Conservation (phyloP, 1,284 basidiomycete genomes). For the Fomes fomentarius region DNA sequence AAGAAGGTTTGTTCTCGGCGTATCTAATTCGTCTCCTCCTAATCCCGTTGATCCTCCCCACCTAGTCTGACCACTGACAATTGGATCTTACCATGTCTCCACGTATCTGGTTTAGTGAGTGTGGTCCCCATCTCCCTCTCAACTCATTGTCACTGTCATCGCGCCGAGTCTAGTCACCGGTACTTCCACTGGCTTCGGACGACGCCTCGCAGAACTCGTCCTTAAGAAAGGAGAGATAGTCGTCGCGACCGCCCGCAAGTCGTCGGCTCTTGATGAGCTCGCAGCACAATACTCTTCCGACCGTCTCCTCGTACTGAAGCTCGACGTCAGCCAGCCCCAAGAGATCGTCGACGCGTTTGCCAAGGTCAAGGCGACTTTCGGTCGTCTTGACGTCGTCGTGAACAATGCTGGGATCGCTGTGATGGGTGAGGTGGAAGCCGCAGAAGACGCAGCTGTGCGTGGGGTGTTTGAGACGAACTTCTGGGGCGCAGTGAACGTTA, state of each 20-base stretch:
- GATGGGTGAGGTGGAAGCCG: conserved; percentile 37
- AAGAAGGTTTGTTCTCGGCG: too few species aligned
- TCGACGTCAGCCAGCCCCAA: conserved; percentile 41
- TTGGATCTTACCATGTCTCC: not conserved
- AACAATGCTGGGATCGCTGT: conserved; percentile 43
- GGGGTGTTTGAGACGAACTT: conserved; percentile 35
- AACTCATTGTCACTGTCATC: too few species aligned
- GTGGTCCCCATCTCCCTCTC: not conserved
- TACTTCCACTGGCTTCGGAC: conserved; percentile 37
- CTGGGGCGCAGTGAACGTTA: conserved; percentile 40
- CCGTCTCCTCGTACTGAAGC: conserved; percentile 40
- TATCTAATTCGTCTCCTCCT: too few species aligned
- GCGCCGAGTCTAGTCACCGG: conserved; percentile 31
- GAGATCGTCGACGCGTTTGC: conserved; percentile 39
- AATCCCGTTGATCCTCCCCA: too few species aligned
- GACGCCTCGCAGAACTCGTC: conserved; percentile 27
- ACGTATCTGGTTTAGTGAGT: conserved; percentile 24
- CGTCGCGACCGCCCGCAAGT: conserved; percentile 36
- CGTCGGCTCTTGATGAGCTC: conserved; percentile 30
- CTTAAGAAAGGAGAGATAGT: conserved; percentile 35
- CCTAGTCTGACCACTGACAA: too few species aligned
- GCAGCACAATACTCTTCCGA: conserved; percentile 14
- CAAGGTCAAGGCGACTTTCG: conserved; percentile 37
- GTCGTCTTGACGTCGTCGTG: conserved; percentile 46
- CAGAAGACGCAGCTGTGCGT: conserved; percentile 19